Base-by-base conservation (phyloP, 1,284 basidiomycete species). In the Ganoderma meredithae region DNA sequence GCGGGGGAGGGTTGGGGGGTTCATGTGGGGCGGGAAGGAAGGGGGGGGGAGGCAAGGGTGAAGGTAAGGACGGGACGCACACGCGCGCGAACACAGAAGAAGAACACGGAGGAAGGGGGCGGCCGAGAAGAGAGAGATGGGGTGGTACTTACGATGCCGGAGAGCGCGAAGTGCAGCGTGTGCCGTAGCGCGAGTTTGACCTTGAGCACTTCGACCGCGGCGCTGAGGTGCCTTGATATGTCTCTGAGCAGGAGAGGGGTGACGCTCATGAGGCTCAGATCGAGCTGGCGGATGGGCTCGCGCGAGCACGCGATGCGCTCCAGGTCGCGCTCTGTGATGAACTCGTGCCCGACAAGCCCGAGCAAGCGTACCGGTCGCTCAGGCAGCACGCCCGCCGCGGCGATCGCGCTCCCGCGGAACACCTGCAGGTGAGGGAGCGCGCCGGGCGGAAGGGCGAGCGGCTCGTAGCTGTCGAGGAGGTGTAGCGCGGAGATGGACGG, bases 171-270 rank as follows among this genome's bases (percentile, higher is more conserved):
- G 72, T 90, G 88, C 44, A 90, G 81, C 1, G 88, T 90, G 73
- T 90, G 88, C 58, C 88, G 80, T 25, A 91, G 80, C n/a, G 89
- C 88, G 60, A 91, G 83, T 71, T 82, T 83, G 63, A 90, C 81
- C 69, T 83, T 83, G 73, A 90, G 80, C 52, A 78, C 81, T 75
- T 87, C 83, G 60, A 90, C 76, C 19, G 56, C 56, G 62, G 80
- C 80, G 55, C 82, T 79, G 64, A 90, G 81, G 75, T 85, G 82
- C 39, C 79, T 80, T 58, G 89, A 85, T 72, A 90, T 78, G 75
- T 86, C 86, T 68, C 86, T 82, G 59, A 90, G 80, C 59, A 89
- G 81, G 63, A 82, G 77, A 43, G 87, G 88, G 33, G 88, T 87
- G 64, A 86, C 85, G 67, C 83, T 83, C 81, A 90, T 88, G 44